These are phyloP conservation scores for Globisporangium sylvaticum DNA, from an alignment of 352 stramenopile species.

Conservation along the genomic window DNA sequence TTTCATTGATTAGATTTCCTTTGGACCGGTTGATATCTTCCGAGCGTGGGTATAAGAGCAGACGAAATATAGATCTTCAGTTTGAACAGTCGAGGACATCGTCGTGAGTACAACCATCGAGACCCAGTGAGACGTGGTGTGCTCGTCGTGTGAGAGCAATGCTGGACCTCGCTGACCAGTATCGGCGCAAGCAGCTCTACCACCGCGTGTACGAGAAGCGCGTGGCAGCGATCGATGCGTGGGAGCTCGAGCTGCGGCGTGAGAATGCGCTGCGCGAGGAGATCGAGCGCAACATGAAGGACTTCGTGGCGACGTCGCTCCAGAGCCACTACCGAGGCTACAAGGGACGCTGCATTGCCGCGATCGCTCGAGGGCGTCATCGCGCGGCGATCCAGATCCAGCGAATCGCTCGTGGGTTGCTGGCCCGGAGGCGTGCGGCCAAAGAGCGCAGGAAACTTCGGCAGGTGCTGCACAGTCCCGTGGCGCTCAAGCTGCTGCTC, in stretches of 20 bases:
- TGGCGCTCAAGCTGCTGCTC: constrained; percentile 61
- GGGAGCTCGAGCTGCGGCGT: constrained; percentile 38
- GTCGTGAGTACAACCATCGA: neutral
- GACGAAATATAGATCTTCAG: constrained; percentile 11
- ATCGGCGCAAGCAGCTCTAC: constrained; percentile 42
- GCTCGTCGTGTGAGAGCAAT: constrained; percentile 18
- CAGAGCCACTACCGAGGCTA: constrained; percentile 65
- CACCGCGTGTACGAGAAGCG: constrained; percentile 59
- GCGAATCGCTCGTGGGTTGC: constrained; percentile 45
- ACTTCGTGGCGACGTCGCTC: constrained; percentile 66
- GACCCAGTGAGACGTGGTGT: neutral
- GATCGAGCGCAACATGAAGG: constrained; percentile 67
- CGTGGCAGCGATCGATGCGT: constrained; percentile 32
- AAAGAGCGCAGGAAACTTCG: constrained; percentile 41
- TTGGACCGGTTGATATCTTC: neutral
- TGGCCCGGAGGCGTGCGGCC: constrained; percentile 39
- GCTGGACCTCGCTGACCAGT: constrained; percentile 41
- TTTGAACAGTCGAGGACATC: constrained; percentile 5
- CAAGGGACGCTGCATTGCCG: constrained; percentile 39
- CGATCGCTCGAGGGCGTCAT: constrained; percentile 30
- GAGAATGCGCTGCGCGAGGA: constrained; percentile 72
- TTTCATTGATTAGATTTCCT: neutral
- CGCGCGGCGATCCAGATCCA: constrained; percentile 55
- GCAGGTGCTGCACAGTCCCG: constrained; percentile 65
- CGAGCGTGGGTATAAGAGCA: neutral